A percentile compares a stretch with the other conserved stretches of the same genome.
phyloP scores from a whole-genome alignment of 352 stramenopile genomes.

The Phytophthora sansomeana region DNA sequence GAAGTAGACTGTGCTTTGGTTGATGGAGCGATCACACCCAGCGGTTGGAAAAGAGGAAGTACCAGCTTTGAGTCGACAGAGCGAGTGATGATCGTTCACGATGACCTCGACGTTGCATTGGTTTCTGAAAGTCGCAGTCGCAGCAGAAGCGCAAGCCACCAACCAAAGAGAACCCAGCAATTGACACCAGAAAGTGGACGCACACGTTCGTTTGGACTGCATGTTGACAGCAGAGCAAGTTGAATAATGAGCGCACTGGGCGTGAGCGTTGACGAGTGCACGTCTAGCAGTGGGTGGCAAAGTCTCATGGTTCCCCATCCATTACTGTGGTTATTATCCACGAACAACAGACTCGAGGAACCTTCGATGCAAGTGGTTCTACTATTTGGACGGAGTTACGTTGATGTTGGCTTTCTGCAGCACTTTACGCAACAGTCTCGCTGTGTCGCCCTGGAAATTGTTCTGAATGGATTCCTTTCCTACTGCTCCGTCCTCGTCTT shows the following conservation, averaged over 20 bases:
- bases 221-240: conserved; percentile 6
- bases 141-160: not conserved
- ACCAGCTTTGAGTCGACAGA: conserved; percentile 14
- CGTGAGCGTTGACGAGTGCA: not conserved
- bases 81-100: conserved; percentile 22
- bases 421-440: conserved; percentile 52
- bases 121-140: conserved; percentile 34
- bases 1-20: conserved; percentile 31
- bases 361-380: conserved; percentile 10
- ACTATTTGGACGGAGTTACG: conserved; percentile 27
- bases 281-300: not conserved
- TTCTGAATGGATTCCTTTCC: conserved; percentile 8
- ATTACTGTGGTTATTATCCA: not conserved
- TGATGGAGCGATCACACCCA: conserved; percentile 17
- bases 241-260: not conserved
- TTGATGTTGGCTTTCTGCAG: conserved; percentile 63
- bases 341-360: not conserved
- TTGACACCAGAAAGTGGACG: conserved; percentile 14
- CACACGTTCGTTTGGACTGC: conserved; percentile 15
- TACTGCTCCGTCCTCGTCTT: conserved; percentile 5
- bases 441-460: conserved; percentile 55
- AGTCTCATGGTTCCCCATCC: not conserved
- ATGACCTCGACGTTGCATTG: conserved; percentile 28
- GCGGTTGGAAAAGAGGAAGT: not conserved
- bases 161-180: not conserved